Percentiles rank a stretch among this genome's conserved stretches.
phyloP scores from a whole-genome alignment of 2,329 filamentous ascomycete species.

The Pseudonectria foliicola region DNA sequence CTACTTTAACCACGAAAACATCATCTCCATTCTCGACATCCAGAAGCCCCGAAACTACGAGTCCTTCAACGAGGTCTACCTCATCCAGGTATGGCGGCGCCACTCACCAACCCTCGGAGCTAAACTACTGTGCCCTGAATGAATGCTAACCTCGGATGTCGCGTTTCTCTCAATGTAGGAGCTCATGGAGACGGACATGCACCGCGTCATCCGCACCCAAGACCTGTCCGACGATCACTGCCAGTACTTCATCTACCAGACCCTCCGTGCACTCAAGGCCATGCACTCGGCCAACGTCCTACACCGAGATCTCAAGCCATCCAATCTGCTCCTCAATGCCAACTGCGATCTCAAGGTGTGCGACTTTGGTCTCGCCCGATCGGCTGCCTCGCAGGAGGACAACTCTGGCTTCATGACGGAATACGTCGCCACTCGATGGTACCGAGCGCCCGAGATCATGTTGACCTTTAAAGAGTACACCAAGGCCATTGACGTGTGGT shows the following conservation, averaged over 20 bases:
- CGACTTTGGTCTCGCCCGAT: slow-evolving; percentile 93
- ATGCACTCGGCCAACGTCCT: slow-evolving; percentile 99
- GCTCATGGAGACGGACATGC: slow-evolving; percentile 99
- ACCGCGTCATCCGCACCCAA: slow-evolving; percentile 95
- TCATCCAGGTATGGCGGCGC: slow-evolving; percentile 70
- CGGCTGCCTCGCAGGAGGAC: slow-evolving; percentile 93
- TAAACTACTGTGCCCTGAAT: neutral
- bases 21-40: slow-evolving; percentile 98
- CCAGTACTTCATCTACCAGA: slow-evolving; percentile 99
- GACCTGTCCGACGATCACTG: slow-evolving; percentile 98
- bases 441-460: slow-evolving; percentile 98
- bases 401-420: slow-evolving; percentile 99
- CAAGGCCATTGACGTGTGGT: slow-evolving; percentile 99
- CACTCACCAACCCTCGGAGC: neutral
- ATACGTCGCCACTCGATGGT: slow-evolving; percentile 99
- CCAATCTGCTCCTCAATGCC: slow-evolving; percentile 91
- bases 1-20: slow-evolving; percentile 99
- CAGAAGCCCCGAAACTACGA: slow-evolving; percentile 97
- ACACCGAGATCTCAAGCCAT: slow-evolving; percentile 94
- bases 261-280: slow-evolving; percentile 90
- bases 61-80: slow-evolving; percentile 93
- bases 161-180: slow-evolving; percentile 48
- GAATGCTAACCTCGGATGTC: neutral
- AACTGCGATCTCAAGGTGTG: slow-evolving; percentile 99
- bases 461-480: slow-evolving; percentile 99